Percentiles rank a stretch among this genome's conserved stretches.
These are phyloP conservation scores for Pulveroboletus ravenelii DNA, from an alignment of 768 basidiomycete species.

Conservation along the genomic window DNA sequence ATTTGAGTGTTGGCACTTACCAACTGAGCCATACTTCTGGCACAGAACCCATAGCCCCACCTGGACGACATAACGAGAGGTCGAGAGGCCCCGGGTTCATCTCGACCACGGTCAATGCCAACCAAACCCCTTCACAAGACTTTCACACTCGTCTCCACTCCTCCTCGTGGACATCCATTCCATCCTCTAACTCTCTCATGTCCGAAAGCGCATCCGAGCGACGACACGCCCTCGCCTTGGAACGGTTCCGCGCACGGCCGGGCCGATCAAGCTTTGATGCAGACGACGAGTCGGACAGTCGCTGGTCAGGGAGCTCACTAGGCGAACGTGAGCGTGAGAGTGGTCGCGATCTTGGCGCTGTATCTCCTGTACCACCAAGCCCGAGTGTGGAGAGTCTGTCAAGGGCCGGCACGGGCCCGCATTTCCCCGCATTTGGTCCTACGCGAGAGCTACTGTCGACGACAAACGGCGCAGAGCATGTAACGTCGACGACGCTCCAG, in stretches of 20 bases:
- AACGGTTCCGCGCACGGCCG: conserved; percentile 28
- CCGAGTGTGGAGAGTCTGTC: conserved; percentile 13
- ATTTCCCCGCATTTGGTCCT: conserved; percentile 5
- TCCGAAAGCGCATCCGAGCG: conserved; percentile 43
- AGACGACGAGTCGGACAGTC: conserved; percentile 23
- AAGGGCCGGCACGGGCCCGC: conserved; percentile 4
- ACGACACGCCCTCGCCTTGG: conserved; percentile 35
- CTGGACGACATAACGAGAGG: conserved; percentile 13
- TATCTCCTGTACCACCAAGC: conserved; percentile 13
- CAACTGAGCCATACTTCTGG: conserved; percentile 2
- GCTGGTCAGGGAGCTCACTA: conserved; percentile 18
- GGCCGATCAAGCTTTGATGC: conserved; percentile 21
- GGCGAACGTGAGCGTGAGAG: conserved; percentile 14
- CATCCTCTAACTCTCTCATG: conserved; percentile 38
- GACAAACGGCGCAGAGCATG: conserved; percentile 6
- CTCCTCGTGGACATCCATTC: conserved; percentile 30
- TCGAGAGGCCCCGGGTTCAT: conserved; percentile 13
- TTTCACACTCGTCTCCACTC: conserved; percentile 17
- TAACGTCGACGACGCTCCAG: conserved; percentile 9
- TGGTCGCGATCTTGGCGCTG: conserved; percentile 6
- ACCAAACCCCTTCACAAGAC: conserved; percentile 11
- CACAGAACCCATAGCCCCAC: conserved; percentile 16
- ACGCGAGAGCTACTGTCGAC: neutral
- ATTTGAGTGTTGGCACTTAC: neutral
- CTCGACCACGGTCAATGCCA: conserved; percentile 2